Conservation (phyloP, 2,329 filamentous ascomycete species). For the Scedosporium aurantiacum region DNA sequence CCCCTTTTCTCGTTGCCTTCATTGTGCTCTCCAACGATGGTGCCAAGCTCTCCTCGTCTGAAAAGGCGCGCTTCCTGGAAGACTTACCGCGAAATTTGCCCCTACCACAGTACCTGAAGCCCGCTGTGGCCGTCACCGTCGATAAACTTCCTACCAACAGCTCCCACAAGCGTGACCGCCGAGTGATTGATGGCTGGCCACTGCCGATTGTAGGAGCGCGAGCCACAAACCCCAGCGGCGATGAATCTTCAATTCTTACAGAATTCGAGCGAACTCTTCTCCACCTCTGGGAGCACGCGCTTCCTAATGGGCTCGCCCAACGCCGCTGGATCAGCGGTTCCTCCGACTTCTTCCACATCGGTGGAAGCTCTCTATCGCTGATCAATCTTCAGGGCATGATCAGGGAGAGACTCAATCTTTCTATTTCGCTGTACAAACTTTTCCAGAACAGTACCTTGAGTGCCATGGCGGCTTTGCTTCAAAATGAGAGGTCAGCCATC, state of each 20-base stretch:
- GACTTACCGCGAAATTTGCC: conserved; percentile 11
- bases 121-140: conserved; percentile 17
- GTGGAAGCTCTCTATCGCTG: conserved; percentile 30
- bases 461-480: conserved; percentile 24
- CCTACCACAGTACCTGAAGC: conserved; percentile 24
- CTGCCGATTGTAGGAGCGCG: conserved; percentile 9
- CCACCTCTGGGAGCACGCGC: conserved; percentile 11
- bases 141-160: conserved; percentile 18
- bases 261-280: conserved; percentile 5
- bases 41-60: conserved; percentile 4
- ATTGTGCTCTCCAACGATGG: neutral
- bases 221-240: neutral
- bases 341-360: conserved; percentile 30
- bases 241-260: neutral
- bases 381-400: conserved; percentile 26
- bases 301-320: conserved; percentile 12
- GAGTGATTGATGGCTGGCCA: conserved; percentile 12
- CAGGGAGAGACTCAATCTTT: conserved; percentile 17
- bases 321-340: conserved; percentile 9
- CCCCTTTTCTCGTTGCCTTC: neutral
- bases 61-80: conserved; percentile 7
- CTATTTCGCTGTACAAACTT: conserved; percentile 23
- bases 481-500: conserved; percentile 14
- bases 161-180: conserved; percentile 20
- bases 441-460: conserved; percentile 26